phyloP scores from a whole-genome alignment of 192 early-diverging fungal species.

The Polychytrium aggregatum region DNA sequence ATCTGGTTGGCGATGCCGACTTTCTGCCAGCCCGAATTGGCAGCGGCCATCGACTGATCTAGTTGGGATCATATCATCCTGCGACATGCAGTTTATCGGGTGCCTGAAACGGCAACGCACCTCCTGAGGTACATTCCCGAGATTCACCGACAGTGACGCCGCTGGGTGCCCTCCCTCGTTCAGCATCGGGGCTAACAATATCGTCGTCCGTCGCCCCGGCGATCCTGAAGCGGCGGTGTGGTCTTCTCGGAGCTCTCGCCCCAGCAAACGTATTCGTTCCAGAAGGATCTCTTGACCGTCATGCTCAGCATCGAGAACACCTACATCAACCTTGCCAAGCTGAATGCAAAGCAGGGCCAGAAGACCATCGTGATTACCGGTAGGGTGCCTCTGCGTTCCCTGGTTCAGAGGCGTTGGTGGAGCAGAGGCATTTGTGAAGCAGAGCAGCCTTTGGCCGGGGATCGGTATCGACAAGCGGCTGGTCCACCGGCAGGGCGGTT shows the following conservation, averaged over 20 bases:
- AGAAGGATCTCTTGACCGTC: conserved; percentile 21
- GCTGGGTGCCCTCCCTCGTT: conserved; percentile 5
- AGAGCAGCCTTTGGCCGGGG: too few species aligned
- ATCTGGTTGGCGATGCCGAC: background rate
- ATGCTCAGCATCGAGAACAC: conserved; percentile 32
- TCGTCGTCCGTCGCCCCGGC: background rate
- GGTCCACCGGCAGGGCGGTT: too few species aligned
- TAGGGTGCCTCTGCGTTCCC: too few species aligned
- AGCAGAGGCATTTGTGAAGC: too few species aligned
- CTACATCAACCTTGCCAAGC: conserved; percentile 23
- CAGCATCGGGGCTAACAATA: background rate
- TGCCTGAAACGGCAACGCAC: conserved; percentile 31
- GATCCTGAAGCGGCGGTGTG: conserved; percentile 14
- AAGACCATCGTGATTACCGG: conserved; percentile 33
- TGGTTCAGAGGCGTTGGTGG: too few species aligned
- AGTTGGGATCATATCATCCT: too few species aligned
- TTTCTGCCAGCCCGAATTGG: too few species aligned
- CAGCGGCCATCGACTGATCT: too few species aligned
- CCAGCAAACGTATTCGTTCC: conserved; percentile 20
- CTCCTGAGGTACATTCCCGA: conserved; percentile 6
- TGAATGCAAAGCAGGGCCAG: conserved; percentile 22
- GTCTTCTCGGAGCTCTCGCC: conserved; percentile 12
- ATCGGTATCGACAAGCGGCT: too few species aligned
- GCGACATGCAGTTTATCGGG: conserved; percentile 24
- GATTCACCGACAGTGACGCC: background rate